A percentile compares a stretch with the other conserved stretches of the same genome.
Conservation (phyloP, 108 stramenopile genomes). For the Skeletonema menzelii region DNA sequence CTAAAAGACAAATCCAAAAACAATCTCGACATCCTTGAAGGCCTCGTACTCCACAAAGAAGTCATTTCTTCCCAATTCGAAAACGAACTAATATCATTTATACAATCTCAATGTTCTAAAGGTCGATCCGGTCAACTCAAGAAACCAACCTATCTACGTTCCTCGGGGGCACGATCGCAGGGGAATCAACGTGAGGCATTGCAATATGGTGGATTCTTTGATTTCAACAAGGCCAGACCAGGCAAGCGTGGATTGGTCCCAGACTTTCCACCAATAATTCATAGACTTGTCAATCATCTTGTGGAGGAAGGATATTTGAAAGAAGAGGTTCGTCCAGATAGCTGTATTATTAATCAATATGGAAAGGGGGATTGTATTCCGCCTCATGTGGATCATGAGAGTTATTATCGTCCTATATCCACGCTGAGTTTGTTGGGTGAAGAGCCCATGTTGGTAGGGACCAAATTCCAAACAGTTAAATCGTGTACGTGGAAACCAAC, state of each 20-base stretch:
- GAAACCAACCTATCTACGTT: constrained; percentile 41
- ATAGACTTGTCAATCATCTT: constrained; percentile 28
- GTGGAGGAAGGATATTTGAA: constrained; percentile 18
- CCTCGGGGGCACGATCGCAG: constrained; percentile 35
- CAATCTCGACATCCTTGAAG: constrained; percentile 6
- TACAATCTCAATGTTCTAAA: constrained; percentile 17
- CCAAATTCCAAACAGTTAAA: constrained; percentile 26
- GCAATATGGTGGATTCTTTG: constrained; percentile 44
- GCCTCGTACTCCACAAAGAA: constrained; percentile 14
- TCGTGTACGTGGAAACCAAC: constrained; percentile 40
- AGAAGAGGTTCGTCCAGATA: constrained; percentile 32
- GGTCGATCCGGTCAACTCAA: constrained; percentile 40
- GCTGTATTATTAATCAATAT: constrained; percentile 49
- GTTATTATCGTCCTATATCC: constrained; percentile 39
- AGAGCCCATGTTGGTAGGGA: constrained; percentile 47
- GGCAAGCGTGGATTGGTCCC: constrained; percentile 45
- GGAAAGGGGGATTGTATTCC: constrained; percentile 46
- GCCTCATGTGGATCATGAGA: constrained; percentile 44
- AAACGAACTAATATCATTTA: constrained; percentile 6
- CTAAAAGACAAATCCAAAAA: not conserved
- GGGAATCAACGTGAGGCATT: constrained; percentile 42
- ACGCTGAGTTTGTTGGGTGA: constrained; percentile 44
- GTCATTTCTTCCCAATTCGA: constrained; percentile 7
- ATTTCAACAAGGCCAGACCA: constrained; percentile 40
- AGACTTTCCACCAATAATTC: constrained; percentile 28